Evolutionary conservation across 1,139 yeast species (phyloP), one percentile per base, ranked within the genome.

Genomic region (Spathaspora sp.): DNA sequence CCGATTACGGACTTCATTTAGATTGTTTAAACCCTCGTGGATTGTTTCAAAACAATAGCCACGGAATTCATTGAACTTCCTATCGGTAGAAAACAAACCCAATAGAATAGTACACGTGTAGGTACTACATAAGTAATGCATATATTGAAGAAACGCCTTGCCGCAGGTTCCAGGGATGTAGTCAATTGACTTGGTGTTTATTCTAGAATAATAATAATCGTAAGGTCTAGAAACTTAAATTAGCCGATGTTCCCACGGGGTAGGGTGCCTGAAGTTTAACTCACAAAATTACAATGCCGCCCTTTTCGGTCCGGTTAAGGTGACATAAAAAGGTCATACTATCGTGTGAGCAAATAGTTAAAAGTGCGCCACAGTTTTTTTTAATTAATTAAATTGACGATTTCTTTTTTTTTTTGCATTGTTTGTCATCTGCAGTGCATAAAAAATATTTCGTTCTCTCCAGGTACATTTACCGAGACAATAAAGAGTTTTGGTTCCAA

Each of bases 201-300:
- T 11, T 11, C 31, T 27, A 27, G 11, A 31, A 29, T n/a, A 31
- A 31, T 31, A 31, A 18, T 9, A 31, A 26, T 31, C 10, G 36
- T 31, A 13, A 27, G 11, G 10, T 11, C 18, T 31, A 31, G 16
- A 15, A 31, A 31, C 7, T 15, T 31, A 15, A 11, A 31, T 4
- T 31, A 31, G 16, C 36, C 36, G 36, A 31, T 13, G 16, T 31
- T 13, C 36, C 36, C 36, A 31, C 36, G 36, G 36, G 36, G 36
- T 15, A 15, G 10, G 2, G 18, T 31, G 9, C 18, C 36, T 31
- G 34, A 29, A 31, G 17, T 31, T 13, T 7, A 6, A 8, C 6
- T 6, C 13, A 6, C 36, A 31, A 13, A 15, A 13, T 7, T 15
- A 6, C 13, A 13, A 13, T 31, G 36, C 36, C 36, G 17, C 13